These are phyloP conservation scores for Eucalyptus fibrosa DNA, from an alignment of 345 rosid species.

Conservation along the genomic window DNA sequence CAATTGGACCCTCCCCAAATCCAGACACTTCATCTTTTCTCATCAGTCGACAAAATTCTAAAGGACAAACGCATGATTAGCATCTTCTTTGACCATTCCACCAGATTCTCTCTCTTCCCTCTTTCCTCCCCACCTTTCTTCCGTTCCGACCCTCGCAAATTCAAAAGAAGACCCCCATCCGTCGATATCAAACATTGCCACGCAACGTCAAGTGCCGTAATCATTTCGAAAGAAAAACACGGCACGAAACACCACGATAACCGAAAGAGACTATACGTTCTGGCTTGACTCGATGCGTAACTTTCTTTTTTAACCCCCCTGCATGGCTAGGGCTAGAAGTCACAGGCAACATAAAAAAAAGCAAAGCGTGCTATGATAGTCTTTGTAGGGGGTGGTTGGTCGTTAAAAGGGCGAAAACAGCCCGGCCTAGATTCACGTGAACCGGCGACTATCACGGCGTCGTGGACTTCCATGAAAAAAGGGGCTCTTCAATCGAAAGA, in stretches of 20 bases:
- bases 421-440: slow-evolving; percentile 37
- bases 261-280: neutral
- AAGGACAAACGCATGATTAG: neutral
- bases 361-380: neutral
- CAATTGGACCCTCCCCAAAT: neutral
- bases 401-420: neutral
- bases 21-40: neutral
- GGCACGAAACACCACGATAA: neutral
- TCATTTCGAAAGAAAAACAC: neutral
- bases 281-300: neutral
- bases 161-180: neutral
- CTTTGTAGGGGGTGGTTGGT: neutral
- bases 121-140: neutral
- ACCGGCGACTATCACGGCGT: slow-evolving; percentile 52
- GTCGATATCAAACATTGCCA: neutral
- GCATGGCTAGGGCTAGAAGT: neutral
- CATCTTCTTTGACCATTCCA: slow-evolving; percentile 19
- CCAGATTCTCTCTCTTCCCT: neutral
- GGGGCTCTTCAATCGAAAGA: neutral
- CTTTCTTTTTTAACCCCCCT: neutral
- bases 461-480: slow-evolving; percentile 15
- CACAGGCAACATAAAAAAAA: neutral
- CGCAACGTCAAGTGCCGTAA: neutral
- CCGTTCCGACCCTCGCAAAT: neutral
- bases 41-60: neutral